Conservation (phyloP, 257 asterid species). For the Capsicum baccatum region DNA sequence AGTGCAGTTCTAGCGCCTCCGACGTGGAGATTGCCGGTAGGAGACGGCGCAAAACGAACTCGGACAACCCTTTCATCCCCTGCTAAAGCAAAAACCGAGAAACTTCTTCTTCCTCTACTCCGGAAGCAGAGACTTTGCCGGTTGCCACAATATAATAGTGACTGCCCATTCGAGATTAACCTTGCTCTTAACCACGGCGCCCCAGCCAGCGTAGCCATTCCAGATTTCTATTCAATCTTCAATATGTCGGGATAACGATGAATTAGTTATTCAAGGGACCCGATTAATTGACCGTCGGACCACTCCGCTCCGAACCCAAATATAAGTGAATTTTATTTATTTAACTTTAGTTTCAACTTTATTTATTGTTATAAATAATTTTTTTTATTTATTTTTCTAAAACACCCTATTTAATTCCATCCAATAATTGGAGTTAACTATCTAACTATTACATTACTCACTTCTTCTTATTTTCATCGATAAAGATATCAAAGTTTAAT, state of each 20-base stretch:
- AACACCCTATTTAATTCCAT: too few relatives aligned
- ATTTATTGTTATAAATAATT: too few relatives aligned
- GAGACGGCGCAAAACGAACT: constrained; percentile 98
- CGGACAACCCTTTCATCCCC: constrained; percentile 49
- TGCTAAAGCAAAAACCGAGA: constrained; percentile 58
- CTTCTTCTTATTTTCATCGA: too few relatives aligned
- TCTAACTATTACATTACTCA: too few relatives aligned
- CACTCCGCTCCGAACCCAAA: too few relatives aligned
- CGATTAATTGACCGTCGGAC: neutral
- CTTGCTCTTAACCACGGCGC: constrained; percentile 56
- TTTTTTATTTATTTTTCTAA: too few relatives aligned
- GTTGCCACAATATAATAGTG: constrained; percentile 11
- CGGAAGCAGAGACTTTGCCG: constrained; percentile 25
- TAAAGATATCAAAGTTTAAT: too few relatives aligned
- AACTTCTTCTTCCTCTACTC: constrained; percentile 34
- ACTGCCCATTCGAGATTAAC: constrained; percentile 27
- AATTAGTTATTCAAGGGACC: neutral
- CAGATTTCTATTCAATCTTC: constrained; percentile 6
- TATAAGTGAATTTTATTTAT: too few relatives aligned
- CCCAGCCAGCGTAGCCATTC: constrained; percentile 54
- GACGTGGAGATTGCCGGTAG: constrained; percentile 96
- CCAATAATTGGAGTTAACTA: too few relatives aligned
- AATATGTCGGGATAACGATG: neutral
- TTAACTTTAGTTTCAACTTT: too few relatives aligned
- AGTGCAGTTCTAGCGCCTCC: constrained; percentile 99